Evolutionary conservation across 2,329 filamentous ascomycete species (phyloP).

Genomic region (Nothophaeocryptopus gaeumannii): DNA sequence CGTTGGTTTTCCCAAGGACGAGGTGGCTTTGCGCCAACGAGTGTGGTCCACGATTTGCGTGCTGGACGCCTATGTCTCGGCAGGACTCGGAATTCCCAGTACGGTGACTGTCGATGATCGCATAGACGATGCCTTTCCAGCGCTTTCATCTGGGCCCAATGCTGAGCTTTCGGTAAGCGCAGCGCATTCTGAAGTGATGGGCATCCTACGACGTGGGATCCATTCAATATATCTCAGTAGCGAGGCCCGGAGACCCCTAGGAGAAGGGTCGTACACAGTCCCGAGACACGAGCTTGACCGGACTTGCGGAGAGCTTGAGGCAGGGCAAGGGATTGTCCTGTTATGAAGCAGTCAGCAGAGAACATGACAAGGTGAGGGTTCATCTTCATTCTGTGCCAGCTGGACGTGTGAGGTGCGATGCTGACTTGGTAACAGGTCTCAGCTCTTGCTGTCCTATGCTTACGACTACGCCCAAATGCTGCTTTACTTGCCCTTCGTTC

Average conservation of each 20-base stretch:
- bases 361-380: slow-evolving; percentile 17
- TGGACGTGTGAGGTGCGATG: not conserved
- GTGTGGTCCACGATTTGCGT: slow-evolving; percentile 18
- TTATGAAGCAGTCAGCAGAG: slow-evolving; percentile 11
- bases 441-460: slow-evolving; percentile 17
- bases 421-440: slow-evolving; percentile 13
- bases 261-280: slow-evolving; percentile 4
- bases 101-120: not conserved
- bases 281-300: slow-evolving; percentile 4
- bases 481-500: slow-evolving; percentile 20
- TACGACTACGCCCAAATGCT: slow-evolving; percentile 19
- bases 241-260: not conserved
- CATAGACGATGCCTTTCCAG: slow-evolving; percentile 9
- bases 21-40: slow-evolving; percentile 16
- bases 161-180: slow-evolving; percentile 11
- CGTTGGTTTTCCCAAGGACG: slow-evolving; percentile 11
- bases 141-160: slow-evolving; percentile 8
- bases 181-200: slow-evolving; percentile 16
- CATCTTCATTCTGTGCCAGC: not conserved
- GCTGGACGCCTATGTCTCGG: slow-evolving; percentile 16
- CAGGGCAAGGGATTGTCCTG: slow-evolving; percentile 8
- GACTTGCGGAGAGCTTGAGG: slow-evolving; percentile 13
- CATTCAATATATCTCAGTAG: slow-evolving; percentile 3
- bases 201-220: slow-evolving; percentile 12
- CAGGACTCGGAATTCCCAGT: slow-evolving; percentile 15